A percentile compares a stretch with the other conserved stretches of the same genome.
phyloP scores from a whole-genome alignment of 2,329 filamentous ascomycete genomes.

The Colletotrichum eremochloae region DNA sequence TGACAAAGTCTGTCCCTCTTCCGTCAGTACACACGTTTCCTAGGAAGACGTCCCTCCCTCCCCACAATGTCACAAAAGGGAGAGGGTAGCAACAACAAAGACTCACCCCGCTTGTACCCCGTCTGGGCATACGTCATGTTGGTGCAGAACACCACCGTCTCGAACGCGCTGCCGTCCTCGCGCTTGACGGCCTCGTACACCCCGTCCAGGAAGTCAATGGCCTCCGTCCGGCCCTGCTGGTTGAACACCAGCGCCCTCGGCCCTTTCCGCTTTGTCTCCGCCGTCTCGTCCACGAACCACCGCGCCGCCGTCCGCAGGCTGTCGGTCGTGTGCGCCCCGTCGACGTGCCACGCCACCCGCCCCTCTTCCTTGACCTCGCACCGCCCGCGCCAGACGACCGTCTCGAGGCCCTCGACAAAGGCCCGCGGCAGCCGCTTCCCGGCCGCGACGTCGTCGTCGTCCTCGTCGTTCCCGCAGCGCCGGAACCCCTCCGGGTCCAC shows the following conservation, averaged over 20 bases:
- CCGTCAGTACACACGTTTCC: conserved; percentile 24
- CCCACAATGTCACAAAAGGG: no score
- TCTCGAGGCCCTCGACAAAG: conserved; percentile 74
- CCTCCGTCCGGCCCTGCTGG: conserved; percentile 73
- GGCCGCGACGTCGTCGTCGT: no score
- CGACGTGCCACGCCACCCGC: conserved; percentile 79
- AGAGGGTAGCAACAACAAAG: conserved; percentile 41
- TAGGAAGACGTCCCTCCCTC: not conserved
- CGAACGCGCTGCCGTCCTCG: conserved; percentile 66
- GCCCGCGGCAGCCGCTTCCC: conserved; percentile 57
- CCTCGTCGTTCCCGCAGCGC: not conserved
- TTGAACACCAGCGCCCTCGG: conserved; percentile 82
- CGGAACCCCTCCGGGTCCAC: conserved; percentile 49
- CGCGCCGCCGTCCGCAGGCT: conserved; percentile 81
- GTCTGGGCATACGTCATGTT: conserved; percentile 72
- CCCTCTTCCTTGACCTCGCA: conserved; percentile 74
- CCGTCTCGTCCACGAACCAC: conserved; percentile 82
- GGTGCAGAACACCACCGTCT: conserved; percentile 85
- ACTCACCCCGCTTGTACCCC: conserved; percentile 61
- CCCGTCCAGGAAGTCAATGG: conserved; percentile 59
- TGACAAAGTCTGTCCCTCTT: conserved; percentile 64
- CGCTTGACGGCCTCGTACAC: conserved; percentile 69
- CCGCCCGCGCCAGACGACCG: conserved; percentile 79
- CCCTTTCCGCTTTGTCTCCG: not conserved
- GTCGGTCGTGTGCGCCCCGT: conserved; percentile 90